phyloP scores from a whole-genome alignment of 805 yeast species.

The Candida lessepsii region DNA sequence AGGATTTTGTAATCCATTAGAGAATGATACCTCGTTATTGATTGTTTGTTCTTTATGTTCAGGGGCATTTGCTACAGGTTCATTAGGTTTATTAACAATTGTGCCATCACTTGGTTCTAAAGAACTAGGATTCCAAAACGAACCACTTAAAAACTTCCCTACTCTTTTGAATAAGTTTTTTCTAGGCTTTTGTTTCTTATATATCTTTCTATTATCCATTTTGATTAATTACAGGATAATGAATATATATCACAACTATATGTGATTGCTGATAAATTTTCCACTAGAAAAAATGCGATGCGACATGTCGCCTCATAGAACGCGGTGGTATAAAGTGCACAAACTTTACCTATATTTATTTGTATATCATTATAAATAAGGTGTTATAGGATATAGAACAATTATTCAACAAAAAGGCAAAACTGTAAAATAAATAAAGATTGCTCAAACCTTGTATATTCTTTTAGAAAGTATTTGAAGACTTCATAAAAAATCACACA shows the following conservation, averaged over 20 bases:
- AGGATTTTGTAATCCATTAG: neutral
- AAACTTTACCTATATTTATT: too few relatives aligned
- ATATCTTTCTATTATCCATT: conserved; percentile 18
- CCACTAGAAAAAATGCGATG: conserved; percentile 5
- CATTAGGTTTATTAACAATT: neutral
- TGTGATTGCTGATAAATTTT: conserved; percentile 5
- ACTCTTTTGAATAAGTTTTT: conserved; percentile 7
- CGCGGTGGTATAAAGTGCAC: neutral
- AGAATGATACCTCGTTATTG: neutral
- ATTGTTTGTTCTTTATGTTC: neutral
- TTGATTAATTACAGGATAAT: too few relatives aligned
- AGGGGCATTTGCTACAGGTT: neutral
- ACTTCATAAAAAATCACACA: neutral
- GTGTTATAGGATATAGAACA: too few relatives aligned
- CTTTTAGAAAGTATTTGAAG: too few relatives aligned
- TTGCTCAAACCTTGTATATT: too few relatives aligned
- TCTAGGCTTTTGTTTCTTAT: conserved; percentile 11
- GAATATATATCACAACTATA: neutral
- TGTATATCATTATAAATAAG: too few relatives aligned
- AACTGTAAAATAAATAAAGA: too few relatives aligned
- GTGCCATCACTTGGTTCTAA: neutral
- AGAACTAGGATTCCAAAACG: conserved; percentile 5
- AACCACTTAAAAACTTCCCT: conserved; percentile 3
- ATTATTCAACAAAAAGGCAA: too few relatives aligned
- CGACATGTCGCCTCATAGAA: neutral